phyloP scores from a whole-genome alignment of 495 filamentous ascomycete genomes.

The Neurospora africana region DNA sequence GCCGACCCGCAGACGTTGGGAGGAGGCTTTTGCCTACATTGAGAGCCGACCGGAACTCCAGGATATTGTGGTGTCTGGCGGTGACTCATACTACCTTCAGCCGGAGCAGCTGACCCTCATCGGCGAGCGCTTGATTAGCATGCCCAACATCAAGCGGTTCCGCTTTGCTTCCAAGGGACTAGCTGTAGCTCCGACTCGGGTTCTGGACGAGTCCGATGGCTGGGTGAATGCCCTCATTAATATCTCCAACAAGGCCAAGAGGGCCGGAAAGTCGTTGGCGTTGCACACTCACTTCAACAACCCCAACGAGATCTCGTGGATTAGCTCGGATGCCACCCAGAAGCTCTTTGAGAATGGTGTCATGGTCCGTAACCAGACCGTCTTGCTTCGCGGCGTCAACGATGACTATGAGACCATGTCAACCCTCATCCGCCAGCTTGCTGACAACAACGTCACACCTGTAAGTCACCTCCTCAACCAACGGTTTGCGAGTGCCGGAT shows the following conservation, averaged over 20 bases:
- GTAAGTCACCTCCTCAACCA: constrained; percentile 20
- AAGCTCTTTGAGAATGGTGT: constrained; percentile 40
- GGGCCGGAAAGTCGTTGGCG: constrained; percentile 45
- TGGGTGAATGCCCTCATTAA: constrained; percentile 42
- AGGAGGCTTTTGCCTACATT: constrained; percentile 41
- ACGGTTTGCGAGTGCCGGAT: not conserved
- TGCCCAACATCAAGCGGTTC: constrained; percentile 38
- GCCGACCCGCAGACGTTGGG: constrained; percentile 31
- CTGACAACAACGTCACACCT: constrained; percentile 44
- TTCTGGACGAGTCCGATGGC: constrained; percentile 38
- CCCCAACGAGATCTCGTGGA: constrained; percentile 48
- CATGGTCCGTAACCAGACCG: constrained; percentile 40
- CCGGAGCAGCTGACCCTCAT: constrained; percentile 26
- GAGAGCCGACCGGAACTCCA: constrained; percentile 32
- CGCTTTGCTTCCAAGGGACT: constrained; percentile 49
- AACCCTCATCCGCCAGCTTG: constrained; percentile 38
- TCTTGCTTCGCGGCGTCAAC: constrained; percentile 46
- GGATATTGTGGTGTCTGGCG: constrained; percentile 50
- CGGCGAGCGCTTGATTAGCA: constrained; percentile 27
- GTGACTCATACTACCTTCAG: constrained; percentile 43
- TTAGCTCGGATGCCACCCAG: constrained; percentile 39
- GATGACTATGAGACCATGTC: constrained; percentile 43
- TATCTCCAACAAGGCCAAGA: constrained; percentile 34
- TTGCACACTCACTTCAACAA: constrained; percentile 56
- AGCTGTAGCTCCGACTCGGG: constrained; percentile 38